Conservation (phyloP, 768 basidiomycete genomes). For the Exsudoporus frostii region DNA sequence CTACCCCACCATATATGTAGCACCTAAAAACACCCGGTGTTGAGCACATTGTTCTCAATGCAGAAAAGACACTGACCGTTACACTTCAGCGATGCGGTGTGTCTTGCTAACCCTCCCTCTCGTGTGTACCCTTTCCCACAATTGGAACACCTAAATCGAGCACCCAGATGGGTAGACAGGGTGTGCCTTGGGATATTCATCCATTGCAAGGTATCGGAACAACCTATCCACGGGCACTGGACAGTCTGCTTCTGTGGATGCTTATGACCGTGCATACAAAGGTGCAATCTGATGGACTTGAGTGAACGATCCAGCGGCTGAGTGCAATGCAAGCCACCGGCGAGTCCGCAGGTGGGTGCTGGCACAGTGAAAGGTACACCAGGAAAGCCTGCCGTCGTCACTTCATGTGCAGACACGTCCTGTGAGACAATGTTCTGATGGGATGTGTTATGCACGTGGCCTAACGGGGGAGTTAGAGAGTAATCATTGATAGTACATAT, state of each 20-base stretch:
- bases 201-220: slow-evolving; percentile 1
- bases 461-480: slow-evolving; percentile 1
- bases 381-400: background rate
- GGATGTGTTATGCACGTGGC: background rate
- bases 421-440: background rate
- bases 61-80: background rate
- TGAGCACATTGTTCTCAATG: background rate
- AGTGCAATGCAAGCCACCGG: background rate
- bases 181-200: slow-evolving; percentile 7
- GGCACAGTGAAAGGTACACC: background rate
- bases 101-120: slow-evolving; percentile 1
- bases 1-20: no score
- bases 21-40: background rate
- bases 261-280: slow-evolving; percentile 8
- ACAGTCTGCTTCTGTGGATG: background rate
- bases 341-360: background rate
- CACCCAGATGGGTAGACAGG: slow-evolving; percentile 2
- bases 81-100: background rate
- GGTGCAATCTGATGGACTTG: slow-evolving; percentile 4
- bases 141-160: background rate
- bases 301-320: background rate
- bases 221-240: slow-evolving; percentile 11
- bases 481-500: background rate
- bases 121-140: slow-evolving; percentile 9
- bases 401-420: background rate